These are phyloP conservation scores for Auriscalpium vulgare DNA, from an alignment of 768 basidiomycete species.

Conservation along the genomic window DNA sequence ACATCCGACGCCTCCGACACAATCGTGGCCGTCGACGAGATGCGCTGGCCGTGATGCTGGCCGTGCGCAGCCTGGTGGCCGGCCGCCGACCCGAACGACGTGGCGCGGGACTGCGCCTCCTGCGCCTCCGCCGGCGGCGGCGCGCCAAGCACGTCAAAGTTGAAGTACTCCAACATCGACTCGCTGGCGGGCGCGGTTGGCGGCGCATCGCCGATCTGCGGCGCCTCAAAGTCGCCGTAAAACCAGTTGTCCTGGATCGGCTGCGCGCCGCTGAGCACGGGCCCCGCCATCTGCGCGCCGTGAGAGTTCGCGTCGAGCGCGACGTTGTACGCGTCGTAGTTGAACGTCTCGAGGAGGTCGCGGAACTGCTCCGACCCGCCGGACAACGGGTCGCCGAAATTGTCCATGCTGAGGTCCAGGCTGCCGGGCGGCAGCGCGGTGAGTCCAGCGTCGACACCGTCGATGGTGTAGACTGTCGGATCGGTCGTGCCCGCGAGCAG, in stretches of 20 bases:
- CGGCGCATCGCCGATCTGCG: neutral
- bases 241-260: neutral
- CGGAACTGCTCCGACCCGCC: neutral
- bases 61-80: neutral
- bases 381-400: slow-evolving; percentile 2
- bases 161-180: neutral
- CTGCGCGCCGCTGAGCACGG: neutral
- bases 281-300: neutral
- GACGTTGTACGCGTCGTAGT: neutral
- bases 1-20: neutral
- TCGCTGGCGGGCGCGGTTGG: neutral
- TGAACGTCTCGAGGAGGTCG: neutral
- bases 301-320: neutral
- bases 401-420: slow-evolving; percentile 5
- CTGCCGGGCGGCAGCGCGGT: slow-evolving; percentile 1
- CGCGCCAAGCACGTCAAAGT: neutral
- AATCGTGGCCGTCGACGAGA: neutral
- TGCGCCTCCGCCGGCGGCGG: neutral
- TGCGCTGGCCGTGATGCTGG: neutral
- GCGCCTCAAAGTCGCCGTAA: neutral
- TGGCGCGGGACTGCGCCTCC: neutral
- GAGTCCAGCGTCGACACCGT: neutral
- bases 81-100: neutral
- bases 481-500: neutral
- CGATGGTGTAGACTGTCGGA: neutral